Percentiles rank a stretch among this genome's conserved stretches.
phyloP scores from a whole-genome alignment of 2,329 filamentous ascomycete genomes.

The Paracorniculantispora psalliotae region DNA sequence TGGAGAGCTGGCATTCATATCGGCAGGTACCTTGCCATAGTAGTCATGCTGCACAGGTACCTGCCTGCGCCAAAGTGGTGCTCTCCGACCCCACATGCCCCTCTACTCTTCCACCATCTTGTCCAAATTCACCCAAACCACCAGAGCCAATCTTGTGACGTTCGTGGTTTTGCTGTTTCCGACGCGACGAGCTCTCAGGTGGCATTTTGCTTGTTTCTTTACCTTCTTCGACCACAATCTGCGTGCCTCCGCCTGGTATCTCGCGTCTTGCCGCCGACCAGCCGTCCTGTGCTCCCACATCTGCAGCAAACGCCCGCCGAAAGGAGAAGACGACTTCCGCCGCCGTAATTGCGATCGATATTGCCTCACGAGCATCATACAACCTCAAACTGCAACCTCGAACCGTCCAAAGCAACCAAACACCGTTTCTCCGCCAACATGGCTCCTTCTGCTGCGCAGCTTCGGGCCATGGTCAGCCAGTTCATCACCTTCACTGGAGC shows the following conservation, averaged over 20 bases:
- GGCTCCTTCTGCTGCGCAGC: constrained; percentile 33
- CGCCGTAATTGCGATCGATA: too few relatives aligned
- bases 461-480: constrained; percentile 37
- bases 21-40: neutral
- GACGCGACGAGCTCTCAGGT: neutral
- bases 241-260: too few relatives aligned
- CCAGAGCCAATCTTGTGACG: neutral
- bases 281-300: neutral
- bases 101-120: neutral
- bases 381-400: neutral
- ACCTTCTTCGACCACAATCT: too few relatives aligned
- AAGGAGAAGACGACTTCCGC: too few relatives aligned
- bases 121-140: neutral
- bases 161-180: neutral
- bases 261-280: neutral
- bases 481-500: constrained; percentile 41
- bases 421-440: constrained; percentile 21
- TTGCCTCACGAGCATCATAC: too few relatives aligned
- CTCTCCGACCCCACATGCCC: constrained; percentile 12
- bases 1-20: neutral
- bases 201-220: too few relatives aligned
- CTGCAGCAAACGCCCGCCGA: too few relatives aligned
- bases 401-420: neutral
- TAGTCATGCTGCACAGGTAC: neutral
- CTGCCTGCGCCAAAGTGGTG: neutral